Conservation (phyloP, 345 rosid genomes). For the Arabis alpina region DNA sequence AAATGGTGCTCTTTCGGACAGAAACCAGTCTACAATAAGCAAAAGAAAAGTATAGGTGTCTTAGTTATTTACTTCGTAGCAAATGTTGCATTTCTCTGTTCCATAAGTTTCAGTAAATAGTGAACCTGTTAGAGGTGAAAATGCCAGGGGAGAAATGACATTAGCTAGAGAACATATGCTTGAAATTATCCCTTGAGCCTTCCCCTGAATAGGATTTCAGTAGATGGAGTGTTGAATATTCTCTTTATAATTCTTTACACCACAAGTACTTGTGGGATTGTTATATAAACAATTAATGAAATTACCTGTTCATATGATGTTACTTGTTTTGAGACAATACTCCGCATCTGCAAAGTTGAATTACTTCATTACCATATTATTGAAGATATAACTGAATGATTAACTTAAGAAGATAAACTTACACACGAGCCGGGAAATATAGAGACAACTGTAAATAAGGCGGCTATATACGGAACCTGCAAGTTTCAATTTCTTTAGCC, state of each 20-base stretch:
- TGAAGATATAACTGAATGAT: not conserved
- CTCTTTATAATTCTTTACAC: not conserved
- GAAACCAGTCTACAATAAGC: slow-evolving; percentile 68
- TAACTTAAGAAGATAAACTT: slow-evolving; percentile 41
- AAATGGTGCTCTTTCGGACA: slow-evolving; percentile 82
- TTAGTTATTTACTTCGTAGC: slow-evolving; percentile 9
- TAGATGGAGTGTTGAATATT: not conserved
- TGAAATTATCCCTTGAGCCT: slow-evolving; percentile 89
- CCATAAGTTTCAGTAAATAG: not conserved
- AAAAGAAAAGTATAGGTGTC: not conserved
- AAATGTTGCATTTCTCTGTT: not conserved
- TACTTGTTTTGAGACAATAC: slow-evolving; percentile 90
- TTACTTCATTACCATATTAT: not conserved
- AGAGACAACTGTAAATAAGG: slow-evolving; percentile 59
- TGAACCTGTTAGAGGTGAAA: slow-evolving; percentile 88
- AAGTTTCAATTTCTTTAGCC: slow-evolving; percentile 35
- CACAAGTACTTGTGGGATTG: not conserved
- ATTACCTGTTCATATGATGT: slow-evolving; percentile 79
- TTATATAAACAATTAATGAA: not conserved
- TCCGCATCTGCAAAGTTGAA: slow-evolving; percentile 61
- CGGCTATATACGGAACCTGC: slow-evolving; percentile 86
- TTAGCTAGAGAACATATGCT: slow-evolving; percentile 79
- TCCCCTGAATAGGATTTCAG: slow-evolving; percentile 57
- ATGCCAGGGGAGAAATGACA: slow-evolving; percentile 68
- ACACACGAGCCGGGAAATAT: slow-evolving; percentile 81